Evolutionary conservation across 495 filamentous ascomycete species (phyloP).

Genomic region (Cairneyella variabilis): DNA sequence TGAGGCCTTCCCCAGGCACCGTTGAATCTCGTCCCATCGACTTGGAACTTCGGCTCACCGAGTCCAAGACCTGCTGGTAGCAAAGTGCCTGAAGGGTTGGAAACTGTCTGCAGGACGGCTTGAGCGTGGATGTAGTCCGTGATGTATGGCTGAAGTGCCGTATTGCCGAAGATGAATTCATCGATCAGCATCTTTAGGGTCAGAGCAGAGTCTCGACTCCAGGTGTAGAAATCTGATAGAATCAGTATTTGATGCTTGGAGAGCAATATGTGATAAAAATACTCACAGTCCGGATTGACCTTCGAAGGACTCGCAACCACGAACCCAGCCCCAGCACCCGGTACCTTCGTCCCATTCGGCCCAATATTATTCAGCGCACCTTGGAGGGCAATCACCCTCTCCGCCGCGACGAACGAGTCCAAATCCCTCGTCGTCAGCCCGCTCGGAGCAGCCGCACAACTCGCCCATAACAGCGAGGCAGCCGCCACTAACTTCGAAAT

Average conservation of each 20-base stretch:
- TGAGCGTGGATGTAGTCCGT: constrained; percentile 53
- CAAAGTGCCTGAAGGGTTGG: constrained; percentile 52
- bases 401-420: constrained; percentile 31
- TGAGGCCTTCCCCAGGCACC: constrained; percentile 62
- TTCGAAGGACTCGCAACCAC: constrained; percentile 56
- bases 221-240: constrained; percentile 57
- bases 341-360: constrained; percentile 39
- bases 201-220: constrained; percentile 57
- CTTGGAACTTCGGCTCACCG: constrained; percentile 59
- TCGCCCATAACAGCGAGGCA: background rate
- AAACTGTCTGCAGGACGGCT: constrained; percentile 46
- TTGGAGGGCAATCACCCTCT: constrained; percentile 41
- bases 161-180: constrained; percentile 41
- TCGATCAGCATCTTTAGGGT: constrained; percentile 53
- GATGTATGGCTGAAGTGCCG: constrained; percentile 36
- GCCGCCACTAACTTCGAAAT: background rate
- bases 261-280: too few species aligned
- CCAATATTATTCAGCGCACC: constrained; percentile 58
- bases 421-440: constrained; percentile 20
- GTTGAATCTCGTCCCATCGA: constrained; percentile 48
- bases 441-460: background rate
- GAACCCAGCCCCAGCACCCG: constrained; percentile 44
- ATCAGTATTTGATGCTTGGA: too few species aligned
- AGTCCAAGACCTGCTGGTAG: constrained; percentile 44
- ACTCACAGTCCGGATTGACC: constrained; percentile 50